Conservation (phyloP, 306 rosid genomes). For the Leucaena leucocephala region DNA sequence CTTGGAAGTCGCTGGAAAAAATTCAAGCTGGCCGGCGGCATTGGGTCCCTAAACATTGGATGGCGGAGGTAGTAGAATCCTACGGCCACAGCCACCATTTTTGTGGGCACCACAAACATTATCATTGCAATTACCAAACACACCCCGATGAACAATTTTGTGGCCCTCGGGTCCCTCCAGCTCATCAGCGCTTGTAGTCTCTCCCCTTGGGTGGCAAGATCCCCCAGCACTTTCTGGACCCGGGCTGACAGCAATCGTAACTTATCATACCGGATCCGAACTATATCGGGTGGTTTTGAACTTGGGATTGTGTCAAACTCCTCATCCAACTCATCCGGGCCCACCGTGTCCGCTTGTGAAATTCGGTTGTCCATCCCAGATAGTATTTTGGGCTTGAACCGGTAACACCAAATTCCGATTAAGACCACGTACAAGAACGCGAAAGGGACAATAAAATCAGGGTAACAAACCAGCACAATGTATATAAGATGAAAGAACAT, state of each 20-base stretch:
- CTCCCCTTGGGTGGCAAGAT: constrained; percentile 93
- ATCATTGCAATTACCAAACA: constrained; percentile 43
- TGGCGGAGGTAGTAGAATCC: constrained; percentile 72
- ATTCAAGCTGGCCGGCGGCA: constrained; percentile 55
- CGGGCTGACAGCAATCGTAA: constrained; percentile 76
- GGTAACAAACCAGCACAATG: constrained; percentile 94
- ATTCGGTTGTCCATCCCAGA: constrained; percentile 86
- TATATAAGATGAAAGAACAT: constrained; percentile 74
- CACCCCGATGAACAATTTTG: constrained; percentile 59
- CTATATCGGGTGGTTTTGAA: constrained; percentile 69
- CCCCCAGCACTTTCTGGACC: constrained; percentile 90
- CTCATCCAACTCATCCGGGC: constrained; percentile 85
- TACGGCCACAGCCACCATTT: constrained; percentile 82
- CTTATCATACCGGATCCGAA: constrained; percentile 75
- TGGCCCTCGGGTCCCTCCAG: constrained; percentile 95
- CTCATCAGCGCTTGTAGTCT: constrained; percentile 83
- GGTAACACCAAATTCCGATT: constrained; percentile 88
- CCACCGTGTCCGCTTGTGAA: constrained; percentile 79
- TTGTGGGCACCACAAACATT: constrained; percentile 48
- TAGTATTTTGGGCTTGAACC: constrained; percentile 75
- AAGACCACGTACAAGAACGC: constrained; percentile 78
- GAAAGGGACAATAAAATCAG: constrained; percentile 81
- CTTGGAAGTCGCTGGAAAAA: constrained; percentile 78
- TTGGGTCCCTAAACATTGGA: constrained; percentile 56
- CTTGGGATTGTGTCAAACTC: constrained; percentile 92